Evolutionary conservation across 352 stramenopile genomes (phyloP).

Genomic region (Pythium coloratum): DNA sequence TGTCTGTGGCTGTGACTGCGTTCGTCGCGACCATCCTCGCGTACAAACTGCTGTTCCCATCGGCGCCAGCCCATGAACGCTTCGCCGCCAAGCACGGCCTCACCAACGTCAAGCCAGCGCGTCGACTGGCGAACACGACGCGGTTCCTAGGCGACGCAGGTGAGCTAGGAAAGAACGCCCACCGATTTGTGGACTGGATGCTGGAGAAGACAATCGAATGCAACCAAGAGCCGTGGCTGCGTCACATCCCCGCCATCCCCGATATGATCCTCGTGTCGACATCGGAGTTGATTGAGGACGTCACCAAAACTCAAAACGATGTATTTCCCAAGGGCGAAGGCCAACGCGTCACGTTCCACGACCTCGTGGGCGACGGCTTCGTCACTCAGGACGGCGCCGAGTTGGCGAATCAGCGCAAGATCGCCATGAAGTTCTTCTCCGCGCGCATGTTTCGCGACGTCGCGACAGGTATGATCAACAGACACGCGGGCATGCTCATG

Average conservation of each 20-base stretch:
- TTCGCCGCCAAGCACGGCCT: constrained; percentile 16
- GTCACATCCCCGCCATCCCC: constrained; percentile 8
- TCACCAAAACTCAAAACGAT: constrained; percentile 19
- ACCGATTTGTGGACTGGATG: constrained; percentile 20
- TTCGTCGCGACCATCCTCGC: constrained; percentile 7
- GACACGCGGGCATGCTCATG: constrained; percentile 11
- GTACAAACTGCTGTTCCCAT: constrained; percentile 21
- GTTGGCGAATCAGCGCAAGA: constrained; percentile 23
- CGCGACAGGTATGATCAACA: constrained; percentile 14
- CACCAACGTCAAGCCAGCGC: constrained; percentile 8
- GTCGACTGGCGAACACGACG: constrained; percentile 6
- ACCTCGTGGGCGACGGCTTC: constrained; percentile 24
- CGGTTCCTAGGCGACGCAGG: constrained; percentile 6
- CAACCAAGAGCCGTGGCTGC: constrained; percentile 14
- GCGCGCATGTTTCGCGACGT: constrained; percentile 10
- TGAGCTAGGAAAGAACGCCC: constrained; percentile 8
- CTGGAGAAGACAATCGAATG: constrained; percentile 16
- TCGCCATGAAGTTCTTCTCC: constrained; percentile 20
- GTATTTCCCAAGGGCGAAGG: constrained; percentile 16
- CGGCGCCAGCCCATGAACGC: constrained; percentile 4
- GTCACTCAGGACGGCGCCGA: constrained; percentile 21
- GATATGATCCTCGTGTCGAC: constrained; percentile 23
- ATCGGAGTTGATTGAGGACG: constrained; percentile 23
- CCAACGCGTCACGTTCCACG: constrained; percentile 7
- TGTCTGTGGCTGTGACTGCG: constrained; percentile 2